Evolutionary conservation across 129 eudicot species (phyloP).

Genomic region (Flaveria bidentis): DNA sequence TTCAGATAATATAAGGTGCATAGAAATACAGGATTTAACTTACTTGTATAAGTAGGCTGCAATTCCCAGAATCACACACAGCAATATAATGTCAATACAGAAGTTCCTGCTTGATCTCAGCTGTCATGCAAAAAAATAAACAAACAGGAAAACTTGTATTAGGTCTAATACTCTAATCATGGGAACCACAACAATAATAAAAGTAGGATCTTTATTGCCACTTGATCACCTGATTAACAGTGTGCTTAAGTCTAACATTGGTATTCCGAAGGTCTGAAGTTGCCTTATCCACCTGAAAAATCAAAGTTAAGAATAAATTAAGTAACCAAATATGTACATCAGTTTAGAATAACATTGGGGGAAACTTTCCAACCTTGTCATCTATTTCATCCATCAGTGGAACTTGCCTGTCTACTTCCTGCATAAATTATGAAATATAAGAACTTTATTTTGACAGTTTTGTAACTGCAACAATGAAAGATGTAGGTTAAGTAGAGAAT

Average conservation of each 20-base stretch:
- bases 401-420: slow-evolving; percentile 31
- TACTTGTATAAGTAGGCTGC: slow-evolving; percentile 87
- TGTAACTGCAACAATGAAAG: not conserved
- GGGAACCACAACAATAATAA: slow-evolving; percentile 7
- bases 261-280: slow-evolving; percentile 84
- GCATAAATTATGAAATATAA: slow-evolving; percentile 4
- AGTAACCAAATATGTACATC: slow-evolving; percentile 5
- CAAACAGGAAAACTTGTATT: not conserved
- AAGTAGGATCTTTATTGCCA: not conserved
- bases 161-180: slow-evolving; percentile 17
- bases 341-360: not conserved
- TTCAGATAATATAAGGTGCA: not conserved
- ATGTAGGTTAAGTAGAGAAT: slow-evolving; percentile 6
- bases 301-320: not conserved
- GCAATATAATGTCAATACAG: slow-evolving; percentile 67
- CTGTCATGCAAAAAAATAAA: slow-evolving; percentile 36
- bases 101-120: slow-evolving; percentile 84
- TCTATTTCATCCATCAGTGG: slow-evolving; percentile 35
- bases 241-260: slow-evolving; percentile 83
- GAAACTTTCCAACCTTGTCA: slow-evolving; percentile 30
- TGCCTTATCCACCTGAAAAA: slow-evolving; percentile 84
- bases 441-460: not conserved
- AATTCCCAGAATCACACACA: slow-evolving; percentile 74
- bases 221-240: slow-evolving; percentile 75
- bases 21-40: slow-evolving; percentile 18